Conservation (phyloP, 2,329 filamentous ascomycete genomes). For the Fusarium nygamai region DNA sequence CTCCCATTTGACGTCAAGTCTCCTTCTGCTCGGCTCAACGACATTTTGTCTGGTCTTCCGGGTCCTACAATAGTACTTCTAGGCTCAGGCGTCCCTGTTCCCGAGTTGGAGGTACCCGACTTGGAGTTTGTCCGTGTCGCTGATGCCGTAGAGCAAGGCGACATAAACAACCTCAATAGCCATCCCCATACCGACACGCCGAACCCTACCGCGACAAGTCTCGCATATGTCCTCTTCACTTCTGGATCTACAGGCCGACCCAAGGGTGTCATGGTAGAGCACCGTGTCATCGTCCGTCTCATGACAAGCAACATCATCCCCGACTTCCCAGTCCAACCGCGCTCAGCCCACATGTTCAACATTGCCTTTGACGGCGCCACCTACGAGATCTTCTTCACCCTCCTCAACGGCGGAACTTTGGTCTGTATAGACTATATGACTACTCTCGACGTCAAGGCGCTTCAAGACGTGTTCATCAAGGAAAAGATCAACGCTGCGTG, state of each 20-base stretch:
- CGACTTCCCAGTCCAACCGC: neutral
- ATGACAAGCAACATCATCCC: slow-evolving; percentile 12
- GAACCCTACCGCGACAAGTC: neutral
- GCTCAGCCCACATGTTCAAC: slow-evolving; percentile 29
- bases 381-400: slow-evolving; percentile 28
- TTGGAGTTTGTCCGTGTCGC: neutral
- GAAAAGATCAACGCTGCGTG: slow-evolving; percentile 4
- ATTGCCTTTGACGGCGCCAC: slow-evolving; percentile 34
- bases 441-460: slow-evolving; percentile 9
- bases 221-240: slow-evolving; percentile 57
- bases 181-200: rapidly evolving
- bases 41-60: slow-evolving; percentile 8
- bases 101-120: neutral
- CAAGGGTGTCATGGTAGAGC: slow-evolving; percentile 57
- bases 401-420: slow-evolving; percentile 34
- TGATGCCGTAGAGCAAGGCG: neutral
- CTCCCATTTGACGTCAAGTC: slow-evolving; percentile 35
- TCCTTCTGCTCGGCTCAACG: slow-evolving; percentile 20
- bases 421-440: slow-evolving; percentile 34
- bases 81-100: neutral
- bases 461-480: slow-evolving; percentile 4
- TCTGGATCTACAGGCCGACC: slow-evolving; percentile 61
- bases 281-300: slow-evolving; percentile 26
- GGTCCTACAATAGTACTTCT: slow-evolving; percentile 13
- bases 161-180: neutral